Percentiles rank a stretch among this genome's conserved stretches.
Conservation (phyloP, 768 basidiomycete species). For the Pulveroboletus sp. region DNA sequence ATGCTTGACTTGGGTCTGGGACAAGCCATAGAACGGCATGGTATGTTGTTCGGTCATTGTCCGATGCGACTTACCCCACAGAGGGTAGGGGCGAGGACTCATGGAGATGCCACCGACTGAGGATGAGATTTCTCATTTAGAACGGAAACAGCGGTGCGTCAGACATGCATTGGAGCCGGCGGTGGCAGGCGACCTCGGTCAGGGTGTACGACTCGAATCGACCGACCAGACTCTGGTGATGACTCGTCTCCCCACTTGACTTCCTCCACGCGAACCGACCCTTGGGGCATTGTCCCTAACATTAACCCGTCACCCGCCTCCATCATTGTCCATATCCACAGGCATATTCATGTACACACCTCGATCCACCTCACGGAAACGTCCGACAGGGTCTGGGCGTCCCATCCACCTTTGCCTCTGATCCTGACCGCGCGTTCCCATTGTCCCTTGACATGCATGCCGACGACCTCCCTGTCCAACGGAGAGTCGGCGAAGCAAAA, state of each 20-base stretch:
- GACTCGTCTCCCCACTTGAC: neutral
- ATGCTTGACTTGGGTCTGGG: neutral
- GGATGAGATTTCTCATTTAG: too few species aligned
- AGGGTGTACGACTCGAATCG: neutral
- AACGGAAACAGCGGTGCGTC: neutral
- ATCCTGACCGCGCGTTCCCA: neutral
- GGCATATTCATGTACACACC: neutral
- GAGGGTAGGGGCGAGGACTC: neutral
- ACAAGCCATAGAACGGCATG: neutral
- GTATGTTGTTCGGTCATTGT: neutral
- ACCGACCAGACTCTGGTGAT: neutral
- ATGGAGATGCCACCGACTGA: too few species aligned
- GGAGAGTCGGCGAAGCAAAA: neutral
- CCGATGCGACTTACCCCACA: neutral
- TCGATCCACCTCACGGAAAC: neutral
- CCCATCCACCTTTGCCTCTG: neutral
- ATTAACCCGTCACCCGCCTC: neutral
- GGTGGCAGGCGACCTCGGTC: neutral
- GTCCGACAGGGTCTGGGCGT: neutral
- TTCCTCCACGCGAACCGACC: neutral
- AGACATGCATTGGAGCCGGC: neutral
- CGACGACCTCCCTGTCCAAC: neutral
- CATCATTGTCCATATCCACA: neutral
- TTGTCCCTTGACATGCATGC: conserved; percentile 3
- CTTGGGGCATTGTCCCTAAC: neutral